Percentiles rank a stretch among this genome's conserved stretches.
phyloP scores from a whole-genome alignment of 768 basidiomycete species.

The Clitopilus passeckerianus region DNA sequence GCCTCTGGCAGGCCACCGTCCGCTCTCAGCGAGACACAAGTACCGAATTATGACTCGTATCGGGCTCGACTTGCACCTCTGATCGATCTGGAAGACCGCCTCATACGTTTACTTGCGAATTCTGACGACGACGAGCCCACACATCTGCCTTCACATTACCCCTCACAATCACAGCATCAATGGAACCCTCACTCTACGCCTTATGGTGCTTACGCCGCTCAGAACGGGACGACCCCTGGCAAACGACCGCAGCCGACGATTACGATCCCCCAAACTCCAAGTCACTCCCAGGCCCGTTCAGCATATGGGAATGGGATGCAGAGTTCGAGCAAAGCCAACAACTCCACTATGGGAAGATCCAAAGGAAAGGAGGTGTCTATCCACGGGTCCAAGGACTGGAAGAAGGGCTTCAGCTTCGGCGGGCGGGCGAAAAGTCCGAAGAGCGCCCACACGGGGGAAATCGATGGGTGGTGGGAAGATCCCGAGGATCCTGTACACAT shows the following conservation, averaged over 20 bases:
- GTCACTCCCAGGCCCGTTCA: constrained; percentile 21
- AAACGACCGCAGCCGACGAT: constrained; percentile 49
- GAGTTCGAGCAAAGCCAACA: constrained; percentile 21
- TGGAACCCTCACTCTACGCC: constrained; percentile 15
- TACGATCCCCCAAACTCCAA: constrained; percentile 35
- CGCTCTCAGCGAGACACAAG: constrained; percentile 41
- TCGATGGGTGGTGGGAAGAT: constrained; percentile 84
- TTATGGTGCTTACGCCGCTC: constrained; percentile 2
- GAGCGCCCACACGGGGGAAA: constrained; percentile 64
- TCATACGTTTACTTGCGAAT: constrained; percentile 63
- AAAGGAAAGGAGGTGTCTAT: constrained; percentile 52
- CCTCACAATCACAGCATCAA: constrained; percentile 28
- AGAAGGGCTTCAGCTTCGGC: constrained; percentile 58
- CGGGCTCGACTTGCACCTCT: constrained; percentile 62
- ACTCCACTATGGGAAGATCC: constrained; percentile 27
- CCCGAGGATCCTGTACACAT: constrained; percentile 76
- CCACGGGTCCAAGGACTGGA: constrained; percentile 64
- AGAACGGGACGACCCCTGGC: constrained; percentile 18
- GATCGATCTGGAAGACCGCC: constrained; percentile 60
- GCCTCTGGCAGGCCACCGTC: constrained; percentile 46
- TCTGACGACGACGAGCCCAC: constrained; percentile 71
- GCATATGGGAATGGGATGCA: constrained; percentile 15
- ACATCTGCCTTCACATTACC: constrained; percentile 35
- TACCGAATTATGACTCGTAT: constrained; percentile 61
- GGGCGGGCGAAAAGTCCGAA: constrained; percentile 63